Conservation (phyloP, 176 grass and related monocot genomes). For the Carex parvula region DNA sequence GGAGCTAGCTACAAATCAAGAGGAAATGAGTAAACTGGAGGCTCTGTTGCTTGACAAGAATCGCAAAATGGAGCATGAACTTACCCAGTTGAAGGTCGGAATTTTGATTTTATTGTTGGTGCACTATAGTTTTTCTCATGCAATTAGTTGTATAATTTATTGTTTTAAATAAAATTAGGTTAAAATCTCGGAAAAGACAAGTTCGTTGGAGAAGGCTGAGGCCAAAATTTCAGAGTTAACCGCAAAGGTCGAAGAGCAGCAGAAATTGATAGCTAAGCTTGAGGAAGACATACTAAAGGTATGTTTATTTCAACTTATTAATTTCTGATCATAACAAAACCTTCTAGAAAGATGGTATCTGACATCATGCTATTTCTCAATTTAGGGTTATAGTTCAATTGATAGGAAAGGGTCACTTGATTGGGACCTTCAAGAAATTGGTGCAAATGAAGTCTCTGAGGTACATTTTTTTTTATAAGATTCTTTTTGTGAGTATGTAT, state of each 20-base stretch:
- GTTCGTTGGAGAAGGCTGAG: conserved; percentile 70
- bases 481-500: not conserved
- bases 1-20: conserved; percentile 91
- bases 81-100: conserved; percentile 91
- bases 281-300: conserved; percentile 99
- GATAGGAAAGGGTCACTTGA: conserved; percentile 73
- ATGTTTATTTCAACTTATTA: conserved; percentile 25
- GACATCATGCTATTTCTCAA: conserved; percentile 13
- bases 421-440: conserved; percentile 97
- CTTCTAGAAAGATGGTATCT: not conserved
- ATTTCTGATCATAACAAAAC: conserved; percentile 15
- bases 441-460: conserved; percentile 84
- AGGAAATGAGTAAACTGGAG: conserved; percentile 99
- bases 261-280: conserved; percentile 90
- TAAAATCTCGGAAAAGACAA: conserved; percentile 94
- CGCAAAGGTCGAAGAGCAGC: conserved; percentile 83
- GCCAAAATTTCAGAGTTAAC: conserved; percentile 58
- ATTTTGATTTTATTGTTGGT: conserved; percentile 8
- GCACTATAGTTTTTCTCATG: conserved; percentile 27
- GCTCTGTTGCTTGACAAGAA: conserved; percentile 98
- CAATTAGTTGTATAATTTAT: conserved; percentile 22
- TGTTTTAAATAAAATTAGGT: conserved; percentile 51
- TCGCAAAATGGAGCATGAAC: conserved; percentile 99
- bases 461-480: conserved; percentile 41
- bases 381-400: conserved; percentile 79